Evolutionary conservation across 495 filamentous ascomycete genomes (phyloP).

Genomic region (Penicillium robsamsonii): DNA sequence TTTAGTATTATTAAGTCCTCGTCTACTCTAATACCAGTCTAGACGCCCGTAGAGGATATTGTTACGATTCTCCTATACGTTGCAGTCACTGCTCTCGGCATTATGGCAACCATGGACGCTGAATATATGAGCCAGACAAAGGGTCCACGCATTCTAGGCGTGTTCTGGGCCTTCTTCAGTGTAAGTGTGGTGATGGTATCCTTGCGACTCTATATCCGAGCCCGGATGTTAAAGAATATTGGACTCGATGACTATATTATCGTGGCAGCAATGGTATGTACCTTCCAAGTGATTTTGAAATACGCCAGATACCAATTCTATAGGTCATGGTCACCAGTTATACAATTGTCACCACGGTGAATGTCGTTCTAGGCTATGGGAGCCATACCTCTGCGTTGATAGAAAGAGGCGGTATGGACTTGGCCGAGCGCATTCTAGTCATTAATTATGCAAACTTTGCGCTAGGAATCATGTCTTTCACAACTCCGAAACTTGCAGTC

Average conservation of each 20-base stretch:
- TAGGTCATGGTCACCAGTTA: conserved; percentile 23
- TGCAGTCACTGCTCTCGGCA: not conserved
- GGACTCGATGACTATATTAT: conserved; percentile 1
- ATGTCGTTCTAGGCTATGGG: conserved; percentile 27
- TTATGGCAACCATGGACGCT: not conserved
- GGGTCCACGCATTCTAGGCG: conserved; percentile 30
- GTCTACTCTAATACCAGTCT: no score
- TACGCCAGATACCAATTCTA: not conserved
- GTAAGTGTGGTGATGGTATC: conserved; percentile 30
- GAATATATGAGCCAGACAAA: not conserved
- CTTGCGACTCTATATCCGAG: conserved; percentile 44
- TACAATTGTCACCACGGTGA: conserved; percentile 24
- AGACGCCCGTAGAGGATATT: not conserved
- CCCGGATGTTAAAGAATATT: conserved; percentile 34
- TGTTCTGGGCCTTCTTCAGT: conserved; percentile 31
- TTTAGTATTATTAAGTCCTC: no score
- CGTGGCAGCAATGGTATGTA: not conserved
- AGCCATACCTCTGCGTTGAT: conserved; percentile 10
- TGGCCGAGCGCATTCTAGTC: conserved; percentile 21
- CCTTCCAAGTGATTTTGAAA: no score
- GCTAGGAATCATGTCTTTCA: conserved; percentile 41
- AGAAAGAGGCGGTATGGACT: not conserved
- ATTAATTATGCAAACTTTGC: conserved; percentile 37
- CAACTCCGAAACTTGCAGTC: conserved; percentile 43
- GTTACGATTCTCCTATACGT: not conserved